Percentiles rank a stretch among this genome's conserved stretches.
Evolutionary conservation across 2,329 filamentous ascomycete species (phyloP).

Genomic region (Epichloe scottii): DNA sequence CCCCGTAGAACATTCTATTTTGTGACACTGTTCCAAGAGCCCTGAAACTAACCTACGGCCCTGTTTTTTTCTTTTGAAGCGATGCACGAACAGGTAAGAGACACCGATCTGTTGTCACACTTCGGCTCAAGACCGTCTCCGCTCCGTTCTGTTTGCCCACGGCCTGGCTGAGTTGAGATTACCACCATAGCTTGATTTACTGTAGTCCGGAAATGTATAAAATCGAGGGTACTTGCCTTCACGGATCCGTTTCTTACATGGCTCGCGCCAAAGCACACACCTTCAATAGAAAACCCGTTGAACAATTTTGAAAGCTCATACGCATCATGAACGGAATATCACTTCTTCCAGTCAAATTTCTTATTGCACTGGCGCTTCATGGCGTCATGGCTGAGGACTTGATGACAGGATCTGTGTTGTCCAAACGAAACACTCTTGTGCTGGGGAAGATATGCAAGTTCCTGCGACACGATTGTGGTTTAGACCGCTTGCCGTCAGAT

Average conservation of each 20-base stretch:
- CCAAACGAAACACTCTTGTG: background rate
- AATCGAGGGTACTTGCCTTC: background rate
- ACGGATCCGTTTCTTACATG: background rate
- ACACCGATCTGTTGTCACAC: background rate
- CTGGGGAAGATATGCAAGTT: constrained; percentile 6
- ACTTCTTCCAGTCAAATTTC: background rate
- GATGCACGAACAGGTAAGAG: background rate
- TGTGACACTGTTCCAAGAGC: background rate
- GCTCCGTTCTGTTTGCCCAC: background rate
- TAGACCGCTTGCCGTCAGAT: constrained; percentile 1
- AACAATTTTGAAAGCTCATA: background rate
- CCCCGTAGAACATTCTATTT: background rate
- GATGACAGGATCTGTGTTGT: background rate
- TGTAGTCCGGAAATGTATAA: background rate
- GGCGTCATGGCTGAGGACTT: constrained; percentile 1
- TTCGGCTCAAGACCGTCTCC: background rate
- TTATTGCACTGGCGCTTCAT: background rate
- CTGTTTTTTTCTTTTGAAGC: background rate
- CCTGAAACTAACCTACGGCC: background rate
- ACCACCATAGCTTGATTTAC: background rate
- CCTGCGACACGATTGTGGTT: constrained; percentile 2
- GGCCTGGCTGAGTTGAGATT: background rate
- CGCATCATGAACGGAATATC: background rate
- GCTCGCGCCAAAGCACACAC: background rate
- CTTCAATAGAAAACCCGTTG: background rate